Evolutionary conservation across 2,329 filamentous ascomycete species (phyloP).

Genomic region (Pyrenophora tritici-repentis): DNA sequence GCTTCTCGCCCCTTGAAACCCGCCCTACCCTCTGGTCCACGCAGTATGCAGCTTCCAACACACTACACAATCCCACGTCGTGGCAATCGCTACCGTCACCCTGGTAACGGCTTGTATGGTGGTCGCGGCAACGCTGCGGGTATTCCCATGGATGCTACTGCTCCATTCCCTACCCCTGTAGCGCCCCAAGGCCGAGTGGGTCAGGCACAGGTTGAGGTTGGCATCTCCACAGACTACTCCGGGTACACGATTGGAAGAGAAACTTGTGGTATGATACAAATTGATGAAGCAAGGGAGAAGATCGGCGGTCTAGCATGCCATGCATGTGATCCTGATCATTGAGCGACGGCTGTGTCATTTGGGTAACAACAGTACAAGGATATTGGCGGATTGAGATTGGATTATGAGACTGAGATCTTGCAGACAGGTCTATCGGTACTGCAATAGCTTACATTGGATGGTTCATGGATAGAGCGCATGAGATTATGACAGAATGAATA

Average conservation of each 20-base stretch:
- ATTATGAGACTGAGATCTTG: not conserved
- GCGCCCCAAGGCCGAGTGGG: slow-evolving; percentile 28
- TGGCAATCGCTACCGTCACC: not conserved
- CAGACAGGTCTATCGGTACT: no score
- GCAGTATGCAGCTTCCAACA: not conserved
- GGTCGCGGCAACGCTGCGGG: slow-evolving; percentile 20
- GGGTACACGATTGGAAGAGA: slow-evolving; percentile 7
- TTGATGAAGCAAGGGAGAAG: slow-evolving; percentile 4
- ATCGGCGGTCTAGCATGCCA: slow-evolving; percentile 9
- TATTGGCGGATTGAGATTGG: not conserved
- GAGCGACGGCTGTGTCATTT: not conserved
- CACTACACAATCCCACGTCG: slow-evolving; percentile 7
- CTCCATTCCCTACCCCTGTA: slow-evolving; percentile 38
- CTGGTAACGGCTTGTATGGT: slow-evolving; percentile 33
- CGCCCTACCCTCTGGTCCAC: slow-evolving; percentile 15
- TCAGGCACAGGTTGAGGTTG: not conserved
- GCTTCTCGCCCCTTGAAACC: slow-evolving; percentile 2
- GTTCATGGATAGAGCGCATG: no score
- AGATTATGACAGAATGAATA: no score
- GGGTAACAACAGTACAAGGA: not conserved
- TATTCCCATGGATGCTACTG: slow-evolving; percentile 37
- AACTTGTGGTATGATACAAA: slow-evolving; percentile 7
- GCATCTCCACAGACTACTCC: not conserved
- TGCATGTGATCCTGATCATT: slow-evolving; percentile 10
- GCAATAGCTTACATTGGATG: no score